Base-by-base conservation (phyloP, 2,329 filamentous ascomycete species). In the Zalaria sp. region DNA sequence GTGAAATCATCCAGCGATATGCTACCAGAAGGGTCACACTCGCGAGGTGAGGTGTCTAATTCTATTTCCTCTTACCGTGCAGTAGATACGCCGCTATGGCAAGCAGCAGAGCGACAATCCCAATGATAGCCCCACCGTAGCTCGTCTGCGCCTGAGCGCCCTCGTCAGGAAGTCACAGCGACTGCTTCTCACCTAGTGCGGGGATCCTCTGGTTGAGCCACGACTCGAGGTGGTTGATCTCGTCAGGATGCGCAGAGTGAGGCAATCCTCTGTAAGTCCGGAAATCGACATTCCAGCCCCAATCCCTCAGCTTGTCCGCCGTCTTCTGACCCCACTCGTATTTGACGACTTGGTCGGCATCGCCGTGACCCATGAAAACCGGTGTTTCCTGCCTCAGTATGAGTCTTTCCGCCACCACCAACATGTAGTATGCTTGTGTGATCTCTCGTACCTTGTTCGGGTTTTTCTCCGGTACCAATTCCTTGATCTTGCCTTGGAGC, bases 281-380 rank as follows among this genome's bases (percentile, higher is more conserved):
- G 62, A 91, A 80, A 7, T 80, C 74, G 4, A 91, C 81, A 42
- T 81, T 70, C 59, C 79, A 81, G 1, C 84, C 85, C 59, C 80
- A 63, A 34, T 74, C 71, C 59, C 76, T 79, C 40, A 96, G 63
- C 44, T 71, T 58, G 34, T 84, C 71, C 3, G 73, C 75, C 25
- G 83, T 86, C 61, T 69, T 59, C 57, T 75, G 63, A 9, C 84
- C 89, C 61, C 83, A 81, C 43, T 72, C 64, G 35, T 78, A 73
- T 50, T 69, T 72, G 5, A 95, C 83, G 3, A 94, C 66, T 9
- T 71, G 71, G 59, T 98, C 89, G 1, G 64, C 64, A 46, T 79
- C 73, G n/a, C 91, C 91, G 53, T 96, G 91, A 8, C 75, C 86
- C 79, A 95, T 82, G 62, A 91, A 84, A 47, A 96, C 78, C 1